Evolutionary conservation across 148 eudicot species (phyloP).

Genomic region (Cornus controversa): DNA sequence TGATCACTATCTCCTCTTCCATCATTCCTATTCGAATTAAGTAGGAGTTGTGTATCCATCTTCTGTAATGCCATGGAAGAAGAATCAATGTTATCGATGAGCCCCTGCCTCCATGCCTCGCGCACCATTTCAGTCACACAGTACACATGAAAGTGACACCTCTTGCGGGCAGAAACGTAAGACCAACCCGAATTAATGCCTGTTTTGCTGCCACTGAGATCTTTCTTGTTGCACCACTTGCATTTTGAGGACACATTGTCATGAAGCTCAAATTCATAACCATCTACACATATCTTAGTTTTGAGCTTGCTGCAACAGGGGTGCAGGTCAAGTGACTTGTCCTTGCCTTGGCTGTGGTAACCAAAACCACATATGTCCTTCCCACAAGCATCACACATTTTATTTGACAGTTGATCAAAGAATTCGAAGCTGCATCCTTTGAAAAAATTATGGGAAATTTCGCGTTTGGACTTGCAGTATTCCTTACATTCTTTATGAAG

Average conservation of each 20-base stretch:
- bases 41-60: background rate
- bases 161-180: background rate
- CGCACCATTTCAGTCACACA: conserved; percentile 5
- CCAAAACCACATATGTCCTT: background rate
- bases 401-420: background rate
- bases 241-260: background rate
- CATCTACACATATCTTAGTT: background rate
- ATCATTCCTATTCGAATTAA: background rate
- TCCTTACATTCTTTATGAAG: conserved; percentile 17
- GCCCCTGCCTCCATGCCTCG: conserved; percentile 1
- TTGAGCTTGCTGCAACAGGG: background rate
- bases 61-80: background rate
- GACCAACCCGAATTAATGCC: conserved; percentile 8
- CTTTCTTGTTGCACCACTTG: conserved; percentile 10
- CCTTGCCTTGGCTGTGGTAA: background rate
- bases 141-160: conserved; percentile 14
- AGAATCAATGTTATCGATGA: background rate
- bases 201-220: no score
- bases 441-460: background rate
- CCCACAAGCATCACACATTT: conserved; percentile 11
- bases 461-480: background rate
- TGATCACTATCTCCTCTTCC: background rate
- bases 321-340: conserved; percentile 6
- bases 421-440: background rate
- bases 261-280: background rate